Conservation (phyloP, 495 filamentous ascomycete genomes). For the Hypoxylon fragiforme region DNA sequence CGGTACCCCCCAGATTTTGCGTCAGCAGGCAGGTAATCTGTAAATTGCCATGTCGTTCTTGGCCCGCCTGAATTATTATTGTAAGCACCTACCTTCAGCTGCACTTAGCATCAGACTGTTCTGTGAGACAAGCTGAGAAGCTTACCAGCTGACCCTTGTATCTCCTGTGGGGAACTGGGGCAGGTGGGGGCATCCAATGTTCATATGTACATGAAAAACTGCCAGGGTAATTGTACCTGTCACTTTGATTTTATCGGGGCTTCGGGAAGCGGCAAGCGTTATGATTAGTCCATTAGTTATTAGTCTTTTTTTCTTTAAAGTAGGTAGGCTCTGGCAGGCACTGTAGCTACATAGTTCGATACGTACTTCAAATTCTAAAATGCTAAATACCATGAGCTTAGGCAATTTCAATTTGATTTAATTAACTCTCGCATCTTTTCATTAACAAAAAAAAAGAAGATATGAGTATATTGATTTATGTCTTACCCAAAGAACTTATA, state of each 20-base stretch:
- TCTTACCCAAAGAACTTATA: slow-evolving; percentile 3
- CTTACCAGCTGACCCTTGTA: slow-evolving; percentile 8
- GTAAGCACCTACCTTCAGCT: neutral
- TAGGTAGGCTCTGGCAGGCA: neutral
- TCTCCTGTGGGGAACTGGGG: slow-evolving; percentile 3
- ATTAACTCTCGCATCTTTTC: neutral
- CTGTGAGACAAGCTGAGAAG: slow-evolving; percentile 3
- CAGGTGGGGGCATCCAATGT: neutral
- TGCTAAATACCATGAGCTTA: neutral
- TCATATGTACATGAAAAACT: neutral
- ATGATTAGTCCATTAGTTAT: slow-evolving; percentile 21
- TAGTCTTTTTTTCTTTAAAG: neutral
- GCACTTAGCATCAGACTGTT: neutral
- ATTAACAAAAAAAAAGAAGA: no score
- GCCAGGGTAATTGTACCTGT: slow-evolving; percentile 12
- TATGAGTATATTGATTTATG: slow-evolving; percentile 10
- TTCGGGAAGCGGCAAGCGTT: slow-evolving; percentile 33
- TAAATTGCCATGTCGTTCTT: no score
- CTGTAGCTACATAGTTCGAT: neutral
- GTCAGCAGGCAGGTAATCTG: no score
- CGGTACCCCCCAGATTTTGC: no score
- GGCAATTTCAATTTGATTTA: neutral
- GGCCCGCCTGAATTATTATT: no score
- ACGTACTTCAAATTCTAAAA: neutral
- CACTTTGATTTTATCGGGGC: slow-evolving; percentile 14